Evolutionary conservation across 495 filamentous ascomycete species (phyloP).

Genomic region (Penicillium herquei): DNA sequence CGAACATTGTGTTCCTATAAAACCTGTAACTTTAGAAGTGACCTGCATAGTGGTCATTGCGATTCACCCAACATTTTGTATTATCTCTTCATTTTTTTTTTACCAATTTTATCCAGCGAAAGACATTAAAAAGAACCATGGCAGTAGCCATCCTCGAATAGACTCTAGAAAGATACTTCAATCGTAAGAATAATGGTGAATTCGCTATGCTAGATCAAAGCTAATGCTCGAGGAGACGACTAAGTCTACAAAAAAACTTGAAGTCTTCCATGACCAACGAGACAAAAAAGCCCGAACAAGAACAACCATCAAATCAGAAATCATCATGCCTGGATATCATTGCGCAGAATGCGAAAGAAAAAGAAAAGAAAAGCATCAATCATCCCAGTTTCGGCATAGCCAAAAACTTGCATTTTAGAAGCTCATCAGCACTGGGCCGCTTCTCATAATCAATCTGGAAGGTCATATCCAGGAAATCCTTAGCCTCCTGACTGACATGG

Average conservation of each 20-base stretch:
- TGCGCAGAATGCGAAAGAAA: conserved; percentile 11
- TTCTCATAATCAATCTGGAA: conserved; percentile 94
- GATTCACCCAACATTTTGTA: conserved; percentile 27
- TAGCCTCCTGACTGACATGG: conserved; percentile 80
- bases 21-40: conserved; percentile 37
- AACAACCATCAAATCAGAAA: not conserved
- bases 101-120: conserved; percentile 17
- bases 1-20: conserved; percentile 17
- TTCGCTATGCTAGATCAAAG: too few relatives aligned
- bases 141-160: too few relatives aligned
- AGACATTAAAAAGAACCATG: not conserved
- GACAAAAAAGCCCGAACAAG: not conserved
- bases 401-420: conserved; percentile 79
- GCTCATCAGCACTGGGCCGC: conserved; percentile 85
- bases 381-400: conserved; percentile 43
- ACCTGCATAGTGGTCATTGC: conserved; percentile 28
- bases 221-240: not conserved
- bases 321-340: conserved; percentile 16
- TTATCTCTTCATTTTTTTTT: conserved; percentile 22
- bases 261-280: not conserved
- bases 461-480: conserved; percentile 79
- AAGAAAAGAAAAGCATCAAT: not conserved
- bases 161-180: too few relatives aligned
- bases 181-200: not conserved
- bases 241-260: not conserved